Base-by-base conservation (phyloP, 2,329 filamentous ascomycete species). In the Pestalotiopsis sp. region DNA sequence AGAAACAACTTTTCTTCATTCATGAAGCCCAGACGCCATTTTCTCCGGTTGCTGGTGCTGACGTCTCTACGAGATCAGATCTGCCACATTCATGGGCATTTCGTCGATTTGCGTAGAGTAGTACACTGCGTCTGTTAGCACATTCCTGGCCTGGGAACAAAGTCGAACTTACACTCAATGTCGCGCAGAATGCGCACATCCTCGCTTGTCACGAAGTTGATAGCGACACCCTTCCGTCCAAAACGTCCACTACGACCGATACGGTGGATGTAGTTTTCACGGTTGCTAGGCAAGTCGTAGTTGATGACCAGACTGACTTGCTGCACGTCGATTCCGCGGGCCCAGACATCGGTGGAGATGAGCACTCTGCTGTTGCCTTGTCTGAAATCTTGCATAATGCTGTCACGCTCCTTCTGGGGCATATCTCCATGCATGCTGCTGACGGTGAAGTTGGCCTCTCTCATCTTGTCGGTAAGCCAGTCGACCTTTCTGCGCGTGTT, bases 401-500 rank as follows among this genome's bases (percentile, higher is more conserved):
- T 95, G 84, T 99, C 96, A 76, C 96, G 92, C 82, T 98, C 95
- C 83, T 96, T 96, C 81, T 99, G 96, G 27, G 95, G 94, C 96
- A 99, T 99, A 77, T 99, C 96, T 74, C 96, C 96, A 80, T 99
- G 96, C 96, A 99, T 99, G 76, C 93, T 95, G 76, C 93, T 97
- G 74, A 99, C 96, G 0, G 96, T 99, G 81, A 99, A 99, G 84
- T 99, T 98, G 76, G 94, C 94, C 81, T 98, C 96, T 72, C 94
- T 93, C 94, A 99, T 97, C 87, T 99, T 99, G 84, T 99, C 96
- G 4, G 96, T 98, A 70, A 99, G 85, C 96, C 96, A 99, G 81
- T 99, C 96, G 66, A 99, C 96, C 92, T 99, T 99, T 81, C 96
- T 91, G 74, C 96, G 92, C 6, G 96, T 99, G 84, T 99, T 99